phyloP scores from a whole-genome alignment of 805 yeast genomes.

The Kregervanrija fluxuum region DNA sequence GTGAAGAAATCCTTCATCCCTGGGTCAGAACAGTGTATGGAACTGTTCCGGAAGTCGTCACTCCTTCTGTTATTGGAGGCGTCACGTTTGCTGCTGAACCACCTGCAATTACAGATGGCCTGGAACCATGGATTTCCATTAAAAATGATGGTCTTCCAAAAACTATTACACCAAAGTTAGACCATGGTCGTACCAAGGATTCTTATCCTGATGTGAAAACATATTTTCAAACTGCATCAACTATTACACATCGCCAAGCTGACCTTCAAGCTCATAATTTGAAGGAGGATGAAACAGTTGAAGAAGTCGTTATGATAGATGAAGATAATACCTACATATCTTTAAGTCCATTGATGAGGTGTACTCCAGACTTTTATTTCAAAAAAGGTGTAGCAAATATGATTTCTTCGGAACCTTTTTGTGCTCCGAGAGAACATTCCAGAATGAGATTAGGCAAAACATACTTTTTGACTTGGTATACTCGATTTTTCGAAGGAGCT shows the following conservation, averaged over 20 bases:
- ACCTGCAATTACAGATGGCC: slow-evolving; percentile 55
- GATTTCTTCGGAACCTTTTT: slow-evolving; percentile 66
- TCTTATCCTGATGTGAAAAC: slow-evolving; percentile 69
- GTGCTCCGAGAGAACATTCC: slow-evolving; percentile 65
- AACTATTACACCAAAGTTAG: slow-evolving; percentile 68
- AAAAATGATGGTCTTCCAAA: slow-evolving; percentile 74
- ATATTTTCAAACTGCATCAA: slow-evolving; percentile 65
- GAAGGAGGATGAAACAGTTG: slow-evolving; percentile 50
- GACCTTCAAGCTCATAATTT: slow-evolving; percentile 68
- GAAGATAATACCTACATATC: slow-evolving; percentile 71
- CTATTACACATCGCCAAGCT: slow-evolving; percentile 48
- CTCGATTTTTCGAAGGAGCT: slow-evolving; percentile 55
- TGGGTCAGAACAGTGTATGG: slow-evolving; percentile 71
- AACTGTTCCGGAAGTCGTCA: slow-evolving; percentile 47
- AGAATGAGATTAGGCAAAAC: slow-evolving; percentile 52
- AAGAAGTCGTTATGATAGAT: slow-evolving; percentile 46
- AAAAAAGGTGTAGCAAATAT: slow-evolving; percentile 55
- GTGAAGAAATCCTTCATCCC: slow-evolving; percentile 36
- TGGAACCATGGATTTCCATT: slow-evolving; percentile 76
- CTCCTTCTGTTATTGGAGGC: slow-evolving; percentile 57
- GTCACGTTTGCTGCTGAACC: slow-evolving; percentile 63
- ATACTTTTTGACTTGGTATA: slow-evolving; percentile 78
- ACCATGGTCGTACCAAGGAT: slow-evolving; percentile 62
- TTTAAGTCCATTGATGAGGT: slow-evolving; percentile 73
- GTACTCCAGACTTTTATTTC: slow-evolving; percentile 72